phyloP scores from a whole-genome alignment of 225 moss, liverwort and hornwort species.

The Ulota crispa region DNA sequence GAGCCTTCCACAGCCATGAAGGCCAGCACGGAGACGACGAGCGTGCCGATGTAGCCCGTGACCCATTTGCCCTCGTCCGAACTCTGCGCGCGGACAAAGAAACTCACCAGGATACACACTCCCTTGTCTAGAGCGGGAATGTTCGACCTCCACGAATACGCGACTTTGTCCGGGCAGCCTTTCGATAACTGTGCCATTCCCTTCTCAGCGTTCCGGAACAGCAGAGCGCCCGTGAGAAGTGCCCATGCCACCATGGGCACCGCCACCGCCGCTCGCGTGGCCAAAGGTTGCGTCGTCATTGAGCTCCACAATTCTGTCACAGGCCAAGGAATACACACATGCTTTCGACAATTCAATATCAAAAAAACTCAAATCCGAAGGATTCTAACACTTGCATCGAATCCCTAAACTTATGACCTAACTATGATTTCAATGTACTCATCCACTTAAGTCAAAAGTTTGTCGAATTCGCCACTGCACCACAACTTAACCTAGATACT shows the following conservation, averaged over 20 bases:
- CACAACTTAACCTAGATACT: not conserved
- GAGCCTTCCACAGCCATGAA: slow-evolving; percentile 72
- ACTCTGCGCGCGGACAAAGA: slow-evolving; percentile 33
- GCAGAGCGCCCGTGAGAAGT: slow-evolving; percentile 28
- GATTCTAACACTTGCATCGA: not conserved
- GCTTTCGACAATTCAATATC: not conserved
- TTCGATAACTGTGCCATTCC: slow-evolving; percentile 8
- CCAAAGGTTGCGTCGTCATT: slow-evolving; percentile 29
- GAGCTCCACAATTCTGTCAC: not conserved
- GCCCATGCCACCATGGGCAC: slow-evolving; percentile 36
- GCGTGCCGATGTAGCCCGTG: slow-evolving; percentile 42
- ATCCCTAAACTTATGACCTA: not conserved
- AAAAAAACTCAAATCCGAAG: not conserved
- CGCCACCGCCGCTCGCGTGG: slow-evolving; percentile 29
- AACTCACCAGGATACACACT: slow-evolving; percentile 36
- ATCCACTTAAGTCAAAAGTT: not conserved
- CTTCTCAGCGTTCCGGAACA: slow-evolving; percentile 24
- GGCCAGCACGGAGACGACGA: slow-evolving; percentile 37
- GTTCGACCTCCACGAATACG: slow-evolving; percentile 41
- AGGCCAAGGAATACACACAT: not conserved
- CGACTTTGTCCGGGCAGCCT: slow-evolving; percentile 39
- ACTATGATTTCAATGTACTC: not conserved
- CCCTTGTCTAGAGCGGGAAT: slow-evolving; percentile 18
- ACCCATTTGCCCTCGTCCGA: slow-evolving; percentile 42
- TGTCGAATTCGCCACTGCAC: not conserved